Percentiles rank a stretch among this genome's conserved stretches.
Conservation (phyloP, 805 yeast genomes). For the Kluyveromyces aestuarii region DNA sequence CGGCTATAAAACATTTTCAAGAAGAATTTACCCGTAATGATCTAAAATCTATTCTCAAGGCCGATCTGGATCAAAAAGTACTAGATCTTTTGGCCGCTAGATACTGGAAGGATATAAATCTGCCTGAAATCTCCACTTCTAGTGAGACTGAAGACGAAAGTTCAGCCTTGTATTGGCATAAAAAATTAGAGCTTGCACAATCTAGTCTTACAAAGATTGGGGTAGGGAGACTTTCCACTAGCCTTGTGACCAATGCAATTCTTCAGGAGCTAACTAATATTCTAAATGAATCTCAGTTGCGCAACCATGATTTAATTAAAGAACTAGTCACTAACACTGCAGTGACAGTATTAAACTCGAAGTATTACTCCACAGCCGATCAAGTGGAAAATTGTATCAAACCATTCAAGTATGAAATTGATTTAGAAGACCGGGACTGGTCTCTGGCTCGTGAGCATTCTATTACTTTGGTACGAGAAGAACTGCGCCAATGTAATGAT, state of each 20-base stretch:
- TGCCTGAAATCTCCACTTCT: conserved; percentile 40
- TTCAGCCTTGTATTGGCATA: conserved; percentile 71
- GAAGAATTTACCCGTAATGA: conserved; percentile 77
- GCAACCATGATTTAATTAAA: conserved; percentile 80
- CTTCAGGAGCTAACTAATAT: conserved; percentile 68
- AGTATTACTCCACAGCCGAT: conserved; percentile 88
- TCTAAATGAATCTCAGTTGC: conserved; percentile 63
- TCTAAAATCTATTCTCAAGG: conserved; percentile 65
- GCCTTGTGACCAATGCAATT: conserved; percentile 71
- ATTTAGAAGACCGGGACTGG: conserved; percentile 96
- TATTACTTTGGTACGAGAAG: conserved; percentile 66
- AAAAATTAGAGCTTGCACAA: conserved; percentile 75
- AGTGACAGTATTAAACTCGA: conserved; percentile 59
- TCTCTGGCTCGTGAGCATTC: conserved; percentile 69
- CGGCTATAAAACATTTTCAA: conserved; percentile 79
- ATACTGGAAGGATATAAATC: conserved; percentile 73
- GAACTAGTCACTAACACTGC: conserved; percentile 82
- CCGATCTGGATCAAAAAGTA: conserved; percentile 82
- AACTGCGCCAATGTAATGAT: conserved; percentile 68
- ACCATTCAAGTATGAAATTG: conserved; percentile 96
- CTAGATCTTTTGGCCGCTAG: conserved; percentile 79
- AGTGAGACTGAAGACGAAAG: conserved; percentile 40
- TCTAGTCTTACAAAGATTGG: conserved; percentile 86
- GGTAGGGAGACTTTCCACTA: conserved; percentile 83
- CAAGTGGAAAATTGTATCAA: conserved; percentile 98